phyloP scores from a whole-genome alignment of 2,329 filamentous ascomycete genomes.

The Fusarium staphyleae region DNA sequence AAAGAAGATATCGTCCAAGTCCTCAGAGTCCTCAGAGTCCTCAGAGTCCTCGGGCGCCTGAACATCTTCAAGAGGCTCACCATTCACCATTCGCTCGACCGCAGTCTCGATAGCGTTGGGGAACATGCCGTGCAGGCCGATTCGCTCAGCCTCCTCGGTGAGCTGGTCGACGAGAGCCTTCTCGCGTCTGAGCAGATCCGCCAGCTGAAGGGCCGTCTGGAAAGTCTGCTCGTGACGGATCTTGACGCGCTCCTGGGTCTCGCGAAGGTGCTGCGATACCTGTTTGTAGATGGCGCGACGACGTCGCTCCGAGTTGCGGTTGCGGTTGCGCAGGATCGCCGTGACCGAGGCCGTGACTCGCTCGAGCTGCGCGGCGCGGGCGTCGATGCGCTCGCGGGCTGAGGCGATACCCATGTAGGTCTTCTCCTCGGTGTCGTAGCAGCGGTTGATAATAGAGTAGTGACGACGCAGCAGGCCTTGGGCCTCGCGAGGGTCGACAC shows the following conservation, averaged over 20 bases:
- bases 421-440: constrained; percentile 8
- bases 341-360: constrained; percentile 10
- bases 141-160: constrained; percentile 10
- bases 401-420: not conserved
- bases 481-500: constrained; percentile 27
- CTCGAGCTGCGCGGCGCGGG: constrained; percentile 24
- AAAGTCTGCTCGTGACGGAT: constrained; percentile 8
- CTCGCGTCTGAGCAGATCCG: constrained; percentile 10
- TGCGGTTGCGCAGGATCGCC: constrained; percentile 9
- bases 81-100: constrained; percentile 3
- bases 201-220: constrained; percentile 8
- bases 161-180: constrained; percentile 9
- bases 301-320: constrained; percentile 1
- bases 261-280: constrained; percentile 39
- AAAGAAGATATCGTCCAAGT: not conserved
- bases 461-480: constrained; percentile 28
- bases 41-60: not conserved
- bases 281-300: constrained; percentile 38
- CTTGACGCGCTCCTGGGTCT: constrained; percentile 4
- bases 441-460: constrained; percentile 26
- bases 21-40: not conserved
- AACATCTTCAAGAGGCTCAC: not conserved
- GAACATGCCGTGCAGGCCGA: constrained; percentile 10
- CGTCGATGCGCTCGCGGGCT: constrained; percentile 10
- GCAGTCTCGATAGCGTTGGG: constrained; percentile 16